phyloP scores from a whole-genome alignment of 2,329 filamentous ascomycete genomes.

The Gaeumannomyces sp. region DNA sequence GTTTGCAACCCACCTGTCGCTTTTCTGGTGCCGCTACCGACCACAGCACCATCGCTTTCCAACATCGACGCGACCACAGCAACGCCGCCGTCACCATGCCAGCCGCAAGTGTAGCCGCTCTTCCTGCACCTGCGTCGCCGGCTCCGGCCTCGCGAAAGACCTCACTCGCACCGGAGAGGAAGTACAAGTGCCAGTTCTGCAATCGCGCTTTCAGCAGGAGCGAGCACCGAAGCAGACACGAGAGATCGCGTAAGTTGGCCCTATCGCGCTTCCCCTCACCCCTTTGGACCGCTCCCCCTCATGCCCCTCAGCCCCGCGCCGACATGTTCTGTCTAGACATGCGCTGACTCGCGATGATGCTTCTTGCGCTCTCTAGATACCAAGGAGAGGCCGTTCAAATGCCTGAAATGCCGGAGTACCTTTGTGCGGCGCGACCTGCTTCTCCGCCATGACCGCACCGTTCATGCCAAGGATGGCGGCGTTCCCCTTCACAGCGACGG shows the following conservation, averaged over 20 bases:
- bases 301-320: conserved; percentile 7
- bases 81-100: conserved; percentile 52
- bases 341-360: background rate
- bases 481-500: conserved; percentile 89
- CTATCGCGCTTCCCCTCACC: conserved; percentile 9
- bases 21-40: conserved; percentile 5
- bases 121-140: conserved; percentile 58
- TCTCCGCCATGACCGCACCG: conserved; percentile 93
- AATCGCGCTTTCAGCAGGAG: conserved; percentile 95
- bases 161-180: conserved; percentile 79
- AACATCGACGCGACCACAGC: conserved; percentile 9
- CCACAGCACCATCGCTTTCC: conserved; percentile 9
- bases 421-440: conserved; percentile 96
- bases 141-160: conserved; percentile 70
- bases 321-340: background rate
- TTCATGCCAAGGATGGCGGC: conserved; percentile 96
- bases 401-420: conserved; percentile 94
- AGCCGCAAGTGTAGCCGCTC: conserved; percentile 60
- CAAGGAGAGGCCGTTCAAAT: conserved; percentile 98
- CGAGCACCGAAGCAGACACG: conserved; percentile 94
- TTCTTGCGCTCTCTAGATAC: conserved; percentile 61
- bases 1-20: conserved; percentile 24
- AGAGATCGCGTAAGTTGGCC: conserved; percentile 84
- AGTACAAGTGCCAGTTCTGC: conserved; percentile 99
- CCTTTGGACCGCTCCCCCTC: conserved; percentile 14